Evolutionary conservation across 306 rosid genomes (phyloP), one percentile per base, ranked within the genome.

Genomic region (Astragalus glycyphyllos): DNA sequence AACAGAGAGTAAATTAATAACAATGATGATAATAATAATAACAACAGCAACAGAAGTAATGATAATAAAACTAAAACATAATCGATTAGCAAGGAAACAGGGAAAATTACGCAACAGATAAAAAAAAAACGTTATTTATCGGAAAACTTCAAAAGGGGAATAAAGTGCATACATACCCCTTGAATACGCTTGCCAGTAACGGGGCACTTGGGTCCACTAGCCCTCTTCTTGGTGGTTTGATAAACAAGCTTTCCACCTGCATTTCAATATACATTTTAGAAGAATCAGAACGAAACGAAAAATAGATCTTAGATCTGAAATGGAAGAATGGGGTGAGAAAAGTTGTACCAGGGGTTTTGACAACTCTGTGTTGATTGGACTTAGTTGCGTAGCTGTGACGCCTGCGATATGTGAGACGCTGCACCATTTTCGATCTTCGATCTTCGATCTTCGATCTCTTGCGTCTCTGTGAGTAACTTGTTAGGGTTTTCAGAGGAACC

Each of bases 111-210:
- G 50, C 1, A 14, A 7, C 8, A 1, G 7, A 50, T n/a, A n/a
- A 41, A 67, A 1, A 3, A 34, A 8, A 11, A 12, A 2, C 6
- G 3, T 31, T 5, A 9, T 11, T 10, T 4, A 3, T 5, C 5
- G 2, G 1, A 3, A 9, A 11, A 23, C 20, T 6, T 6, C 0
- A 7, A 64, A 14, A 60, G 2, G 2, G 29, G 0, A 35, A n/a
- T 2, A 1, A 1, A 68, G 32, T 3, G 34, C 69, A 49, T 85
- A 86, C 69, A 49, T 85, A 86, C 96, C 79, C 96, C 91, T 64
- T 89, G 91, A 79, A 89, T 89, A 79, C 91, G 83, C 85, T 86
- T 89, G 70, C 96, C 91, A 42, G 91, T 89, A 1, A 89, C 96
- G 46, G 96, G 91, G 60, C 96, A 86, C 76, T 89, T 89, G 44